A percentile compares a stretch with the other conserved stretches of the same genome.
phyloP scores from a whole-genome alignment of 2,329 filamentous ascomycete species.

The Tolypocladium inflatum region DNA sequence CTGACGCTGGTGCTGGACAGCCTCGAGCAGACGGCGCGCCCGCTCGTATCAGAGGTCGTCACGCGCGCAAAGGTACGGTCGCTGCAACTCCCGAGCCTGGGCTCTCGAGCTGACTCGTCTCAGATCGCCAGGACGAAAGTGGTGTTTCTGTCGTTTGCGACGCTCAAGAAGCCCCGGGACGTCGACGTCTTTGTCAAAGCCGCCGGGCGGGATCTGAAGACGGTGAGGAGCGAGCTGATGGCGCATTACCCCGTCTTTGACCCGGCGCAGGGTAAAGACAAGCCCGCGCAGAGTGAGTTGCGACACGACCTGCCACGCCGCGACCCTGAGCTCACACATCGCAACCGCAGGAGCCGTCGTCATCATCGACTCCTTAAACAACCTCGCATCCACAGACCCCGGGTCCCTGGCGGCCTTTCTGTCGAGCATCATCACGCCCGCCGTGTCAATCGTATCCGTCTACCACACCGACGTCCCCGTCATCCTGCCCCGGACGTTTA shows the following conservation, averaged over 20 bases:
- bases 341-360: conserved; percentile 54
- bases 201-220: conserved; percentile 44
- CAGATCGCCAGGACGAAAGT: conserved; percentile 57
- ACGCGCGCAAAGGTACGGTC: conserved; percentile 57
- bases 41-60: conserved; percentile 65
- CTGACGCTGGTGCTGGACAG: conserved; percentile 80
- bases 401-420: conserved; percentile 59
- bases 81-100: conserved; percentile 5
- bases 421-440: conserved; percentile 55
- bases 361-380: conserved; percentile 71
- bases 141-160: conserved; percentile 71
- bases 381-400: conserved; percentile 44
- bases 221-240: conserved; percentile 51
- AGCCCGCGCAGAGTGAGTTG: conserved; percentile 32
- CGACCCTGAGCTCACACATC: background rate
- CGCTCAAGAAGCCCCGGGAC: conserved; percentile 52
- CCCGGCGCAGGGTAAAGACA: conserved; percentile 23
- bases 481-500: conserved; percentile 28
- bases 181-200: conserved; percentile 61
- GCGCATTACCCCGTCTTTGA: conserved; percentile 35
- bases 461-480: conserved; percentile 77
- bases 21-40: conserved; percentile 68
- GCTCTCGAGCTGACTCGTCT: background rate
- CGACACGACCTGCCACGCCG: background rate
- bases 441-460: conserved; percentile 63